These are phyloP conservation scores for Pterocarpus macrocarpus DNA, from an alignment of 306 rosid species.

Conservation along the genomic window DNA sequence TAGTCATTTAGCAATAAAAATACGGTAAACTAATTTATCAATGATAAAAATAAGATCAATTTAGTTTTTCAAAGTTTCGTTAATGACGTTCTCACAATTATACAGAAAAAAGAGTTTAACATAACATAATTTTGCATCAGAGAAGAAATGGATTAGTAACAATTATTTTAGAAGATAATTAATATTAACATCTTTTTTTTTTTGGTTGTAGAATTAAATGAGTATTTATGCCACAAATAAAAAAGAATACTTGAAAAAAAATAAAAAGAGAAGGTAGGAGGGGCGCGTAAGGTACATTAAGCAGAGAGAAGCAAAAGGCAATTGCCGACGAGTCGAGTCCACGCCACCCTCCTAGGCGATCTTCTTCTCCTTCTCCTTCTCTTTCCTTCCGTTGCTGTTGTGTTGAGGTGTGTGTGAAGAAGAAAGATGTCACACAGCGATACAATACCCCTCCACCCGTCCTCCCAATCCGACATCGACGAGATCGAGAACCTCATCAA, in stretches of 20 bases:
- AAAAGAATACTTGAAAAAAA: too few relatives aligned
- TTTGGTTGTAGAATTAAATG: not conserved
- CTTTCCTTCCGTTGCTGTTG: too few relatives aligned
- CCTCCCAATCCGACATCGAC: conserved; percentile 97
- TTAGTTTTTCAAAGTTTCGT: not conserved
- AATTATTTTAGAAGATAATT: not conserved
- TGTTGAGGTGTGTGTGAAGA: not conserved
- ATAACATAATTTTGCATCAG: not conserved
- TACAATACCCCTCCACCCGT: conserved; percentile 86
- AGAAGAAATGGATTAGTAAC: not conserved
- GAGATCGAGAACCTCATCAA: conserved; percentile 98
- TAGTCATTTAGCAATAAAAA: too few relatives aligned
- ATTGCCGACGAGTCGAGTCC: too few relatives aligned
- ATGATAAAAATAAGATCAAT: too few relatives aligned
- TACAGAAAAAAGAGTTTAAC: not conserved
- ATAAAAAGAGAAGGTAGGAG: not conserved
- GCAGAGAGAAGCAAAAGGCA: not conserved
- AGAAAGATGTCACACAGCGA: conserved; percentile 87
- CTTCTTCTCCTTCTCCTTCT: not conserved
- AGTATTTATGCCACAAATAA: not conserved
- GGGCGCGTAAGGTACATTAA: not conserved
- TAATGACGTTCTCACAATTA: not conserved
- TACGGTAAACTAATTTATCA: too few relatives aligned
- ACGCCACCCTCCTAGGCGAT: too few relatives aligned
- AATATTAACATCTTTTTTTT: too few relatives aligned